Percentiles rank a stretch among this genome's conserved stretches.
These are phyloP conservation scores for Gardenia jasminoides DNA, from an alignment of 257 asterid species.

Conservation along the genomic window DNA sequence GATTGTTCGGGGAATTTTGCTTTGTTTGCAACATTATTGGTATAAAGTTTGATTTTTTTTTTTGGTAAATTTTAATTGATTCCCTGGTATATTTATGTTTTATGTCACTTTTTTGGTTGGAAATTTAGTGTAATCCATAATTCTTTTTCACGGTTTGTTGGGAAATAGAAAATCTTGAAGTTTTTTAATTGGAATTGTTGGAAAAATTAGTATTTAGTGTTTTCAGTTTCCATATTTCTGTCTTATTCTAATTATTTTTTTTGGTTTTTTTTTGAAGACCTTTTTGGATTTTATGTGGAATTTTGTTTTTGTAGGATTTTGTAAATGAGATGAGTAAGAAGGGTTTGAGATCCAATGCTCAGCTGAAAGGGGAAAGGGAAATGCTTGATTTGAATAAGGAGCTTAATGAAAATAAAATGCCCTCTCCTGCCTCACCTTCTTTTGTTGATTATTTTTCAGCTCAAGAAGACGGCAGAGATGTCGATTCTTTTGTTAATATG, in stretches of 20 bases:
- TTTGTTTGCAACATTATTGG: neutral
- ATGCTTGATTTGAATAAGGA: constrained; percentile 37
- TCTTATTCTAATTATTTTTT: neutral
- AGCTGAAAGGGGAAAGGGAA: constrained; percentile 10
- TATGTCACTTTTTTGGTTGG: neutral
- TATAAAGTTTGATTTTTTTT: neutral
- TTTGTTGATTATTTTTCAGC: constrained; percentile 14
- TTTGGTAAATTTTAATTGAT: neutral
- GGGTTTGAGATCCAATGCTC: constrained; percentile 23
- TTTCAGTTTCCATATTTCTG: neutral
- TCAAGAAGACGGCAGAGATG: neutral
- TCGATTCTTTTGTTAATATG: neutral
- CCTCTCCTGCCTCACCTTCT: constrained; percentile 16
- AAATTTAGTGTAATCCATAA: neutral
- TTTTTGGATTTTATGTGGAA: neutral
- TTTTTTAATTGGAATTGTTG: constrained; percentile 2
- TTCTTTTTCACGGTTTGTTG: no score
- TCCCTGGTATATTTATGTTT: constrained; percentile 6
- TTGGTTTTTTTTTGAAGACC: neutral
- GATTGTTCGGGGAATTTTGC: neutral
- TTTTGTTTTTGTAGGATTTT: constrained; percentile 3
- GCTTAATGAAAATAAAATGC: constrained; percentile 24
- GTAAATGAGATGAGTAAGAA: constrained; percentile 28
- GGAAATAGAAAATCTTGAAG: neutral
- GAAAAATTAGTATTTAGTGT: neutral